phyloP scores from a whole-genome alignment of 2,329 filamentous ascomycete genomes.

The Furcasterigmium sp. region DNA sequence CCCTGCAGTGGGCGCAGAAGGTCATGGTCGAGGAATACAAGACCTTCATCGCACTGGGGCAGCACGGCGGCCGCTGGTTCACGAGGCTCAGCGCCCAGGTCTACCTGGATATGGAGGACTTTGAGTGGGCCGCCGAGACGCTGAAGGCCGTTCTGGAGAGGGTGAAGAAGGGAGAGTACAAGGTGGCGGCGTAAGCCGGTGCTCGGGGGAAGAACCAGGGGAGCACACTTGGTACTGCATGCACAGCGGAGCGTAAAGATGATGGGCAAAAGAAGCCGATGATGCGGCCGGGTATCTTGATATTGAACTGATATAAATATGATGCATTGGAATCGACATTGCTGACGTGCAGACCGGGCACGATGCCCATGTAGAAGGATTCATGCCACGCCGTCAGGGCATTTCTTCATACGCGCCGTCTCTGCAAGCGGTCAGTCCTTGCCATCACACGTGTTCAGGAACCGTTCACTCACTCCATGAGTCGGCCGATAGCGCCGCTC shows the following conservation, averaged over 20 bases:
- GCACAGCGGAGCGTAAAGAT: too few relatives aligned
- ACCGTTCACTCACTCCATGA: constrained; percentile 1
- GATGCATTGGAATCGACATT: too few relatives aligned
- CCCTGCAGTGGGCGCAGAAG: constrained; percentile 53
- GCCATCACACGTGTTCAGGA: too few relatives aligned
- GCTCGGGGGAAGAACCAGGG: too few relatives aligned
- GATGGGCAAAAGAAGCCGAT: too few relatives aligned
- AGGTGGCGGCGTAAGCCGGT: neutral
- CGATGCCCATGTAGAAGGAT: too few relatives aligned
- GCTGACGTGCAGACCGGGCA: too few relatives aligned
- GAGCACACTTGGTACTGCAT: too few relatives aligned
- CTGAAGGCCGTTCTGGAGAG: constrained; percentile 45
- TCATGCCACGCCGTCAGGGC: too few relatives aligned
- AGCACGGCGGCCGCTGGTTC: constrained; percentile 62
- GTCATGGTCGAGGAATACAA: constrained; percentile 53
- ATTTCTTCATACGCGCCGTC: neutral
- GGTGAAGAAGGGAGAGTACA: constrained; percentile 21
- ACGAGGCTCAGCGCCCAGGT: constrained; percentile 73
- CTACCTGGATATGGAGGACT: constrained; percentile 77
- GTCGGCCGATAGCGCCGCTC: neutral
- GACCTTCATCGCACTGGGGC: constrained; percentile 65
- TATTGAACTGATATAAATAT: too few relatives aligned
- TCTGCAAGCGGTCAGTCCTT: too few relatives aligned
- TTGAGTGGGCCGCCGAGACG: constrained; percentile 59
- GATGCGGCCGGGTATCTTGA: too few relatives aligned